A percentile compares a stretch with the other conserved stretches of the same genome.
Evolutionary conservation across 257 asterid species (phyloP).

Genomic region (Vinca minor): DNA sequence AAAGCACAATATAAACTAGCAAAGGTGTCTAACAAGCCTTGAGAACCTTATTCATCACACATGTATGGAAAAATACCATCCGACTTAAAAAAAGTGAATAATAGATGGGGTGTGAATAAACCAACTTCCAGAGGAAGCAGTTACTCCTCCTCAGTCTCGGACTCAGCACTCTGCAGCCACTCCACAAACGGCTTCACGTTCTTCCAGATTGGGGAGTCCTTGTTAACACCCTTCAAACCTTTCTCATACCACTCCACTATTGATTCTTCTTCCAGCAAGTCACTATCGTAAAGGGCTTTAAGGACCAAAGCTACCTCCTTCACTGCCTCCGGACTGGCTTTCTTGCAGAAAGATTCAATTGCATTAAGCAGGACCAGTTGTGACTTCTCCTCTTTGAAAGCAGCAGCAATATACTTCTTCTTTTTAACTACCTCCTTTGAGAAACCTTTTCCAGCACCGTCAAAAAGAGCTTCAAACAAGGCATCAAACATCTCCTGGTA

Average conservation of each 20-base stretch:
- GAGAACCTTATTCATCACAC: not conserved
- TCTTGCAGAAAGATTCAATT: conserved; percentile 14
- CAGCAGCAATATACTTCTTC: conserved; percentile 19
- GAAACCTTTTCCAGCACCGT: conserved; percentile 21
- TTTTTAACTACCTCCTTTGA: conserved; percentile 23
- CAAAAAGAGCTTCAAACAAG: conserved; percentile 20
- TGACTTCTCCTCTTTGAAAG: conserved; percentile 13
- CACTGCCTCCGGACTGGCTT: conserved; percentile 14
- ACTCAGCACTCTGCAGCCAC: conserved; percentile 31
- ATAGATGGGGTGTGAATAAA: not conserved
- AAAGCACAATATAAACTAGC: no score
- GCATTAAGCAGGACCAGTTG: conserved; percentile 13
- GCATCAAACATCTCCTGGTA: conserved; percentile 21
- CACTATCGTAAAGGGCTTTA: conserved; percentile 23
- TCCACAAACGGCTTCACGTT: conserved; percentile 21
- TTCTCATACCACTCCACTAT: conserved; percentile 21
- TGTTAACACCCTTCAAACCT: conserved; percentile 14
- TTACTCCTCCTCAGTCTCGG: conserved; percentile 25
- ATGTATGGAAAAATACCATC: not conserved
- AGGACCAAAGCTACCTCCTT: conserved; percentile 20
- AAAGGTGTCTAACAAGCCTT: not conserved
- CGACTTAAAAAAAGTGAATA: not conserved
- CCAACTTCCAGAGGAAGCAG: no score
- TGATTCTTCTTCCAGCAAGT: conserved; percentile 19
- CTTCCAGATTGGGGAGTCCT: conserved; percentile 20